Evolutionary conservation across 352 stramenopile species (phyloP).

Genomic region (Pythium brassicae): DNA sequence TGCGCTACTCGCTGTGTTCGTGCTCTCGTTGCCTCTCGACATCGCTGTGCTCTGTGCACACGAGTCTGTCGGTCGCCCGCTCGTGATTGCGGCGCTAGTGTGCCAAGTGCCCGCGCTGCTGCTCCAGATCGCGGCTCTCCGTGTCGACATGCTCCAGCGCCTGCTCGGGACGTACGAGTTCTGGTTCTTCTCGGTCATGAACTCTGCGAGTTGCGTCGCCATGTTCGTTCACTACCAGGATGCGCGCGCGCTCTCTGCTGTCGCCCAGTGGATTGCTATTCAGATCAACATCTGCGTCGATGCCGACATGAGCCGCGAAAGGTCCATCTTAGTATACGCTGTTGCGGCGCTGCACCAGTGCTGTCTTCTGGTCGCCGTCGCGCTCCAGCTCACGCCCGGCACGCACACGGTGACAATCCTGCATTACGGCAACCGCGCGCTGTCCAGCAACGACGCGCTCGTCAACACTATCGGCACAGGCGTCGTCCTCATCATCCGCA

Average conservation of each 20-base stretch:
- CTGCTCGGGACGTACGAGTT: conserved; percentile 11
- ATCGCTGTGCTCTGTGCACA: neutral
- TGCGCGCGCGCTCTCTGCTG: neutral
- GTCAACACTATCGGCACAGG: conserved; percentile 13
- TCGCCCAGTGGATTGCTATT: neutral
- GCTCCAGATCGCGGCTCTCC: neutral
- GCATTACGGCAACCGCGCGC: neutral
- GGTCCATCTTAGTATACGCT: neutral
- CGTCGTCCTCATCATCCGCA: conserved; percentile 10
- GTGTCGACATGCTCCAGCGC: conserved; percentile 7
- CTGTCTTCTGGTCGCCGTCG: neutral
- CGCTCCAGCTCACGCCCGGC: conserved; percentile 1
- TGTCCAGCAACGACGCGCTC: conserved; percentile 9
- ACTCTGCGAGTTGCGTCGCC: neutral
- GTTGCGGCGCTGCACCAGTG: conserved; percentile 1
- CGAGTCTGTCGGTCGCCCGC: neutral
- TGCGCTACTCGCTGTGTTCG: neutral
- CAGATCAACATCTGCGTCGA: conserved; percentile 5
- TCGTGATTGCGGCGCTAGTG: conserved; percentile 1
- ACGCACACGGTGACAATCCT: neutral
- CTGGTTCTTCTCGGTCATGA: conserved; percentile 12
- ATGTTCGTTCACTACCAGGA: conserved; percentile 1
- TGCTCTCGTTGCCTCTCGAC: conserved; percentile 3
- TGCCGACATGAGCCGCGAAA: neutral
- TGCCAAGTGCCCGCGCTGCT: conserved; percentile 1